Evolutionary conservation across 768 basidiomycete genomes (phyloP).

Genomic region (Suillus spraguei): DNA sequence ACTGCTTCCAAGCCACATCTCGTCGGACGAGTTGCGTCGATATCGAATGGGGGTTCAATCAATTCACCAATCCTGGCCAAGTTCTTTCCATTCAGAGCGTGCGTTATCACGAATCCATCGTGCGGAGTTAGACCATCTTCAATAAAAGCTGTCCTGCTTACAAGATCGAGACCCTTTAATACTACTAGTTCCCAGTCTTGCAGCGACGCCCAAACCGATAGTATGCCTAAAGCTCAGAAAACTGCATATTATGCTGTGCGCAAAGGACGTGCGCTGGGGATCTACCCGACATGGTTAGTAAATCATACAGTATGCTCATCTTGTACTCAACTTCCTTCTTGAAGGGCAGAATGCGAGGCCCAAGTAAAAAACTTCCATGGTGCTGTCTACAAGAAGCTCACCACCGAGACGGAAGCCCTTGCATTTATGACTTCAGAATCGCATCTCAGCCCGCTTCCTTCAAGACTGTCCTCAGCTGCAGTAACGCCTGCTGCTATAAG

Average conservation of each 20-base stretch:
- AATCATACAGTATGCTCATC: background rate
- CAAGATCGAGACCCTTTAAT: constrained; percentile 2
- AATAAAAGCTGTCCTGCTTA: background rate
- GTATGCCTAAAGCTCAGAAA: constrained; percentile 44
- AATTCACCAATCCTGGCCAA: constrained; percentile 13
- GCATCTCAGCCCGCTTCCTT: constrained; percentile 12
- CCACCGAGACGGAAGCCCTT: constrained; percentile 55
- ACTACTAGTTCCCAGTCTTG: background rate
- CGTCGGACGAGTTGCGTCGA: background rate
- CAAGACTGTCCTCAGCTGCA: constrained; percentile 28
- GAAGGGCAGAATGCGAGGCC: constrained; percentile 70
- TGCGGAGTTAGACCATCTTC: background rate
- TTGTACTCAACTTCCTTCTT: constrained; percentile 1
- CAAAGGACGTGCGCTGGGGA: constrained; percentile 61
- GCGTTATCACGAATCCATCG: constrained; percentile 5
- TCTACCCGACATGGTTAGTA: constrained; percentile 72
- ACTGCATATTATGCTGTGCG: constrained; percentile 73
- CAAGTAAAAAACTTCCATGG: constrained; percentile 68
- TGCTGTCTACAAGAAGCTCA: constrained; percentile 72
- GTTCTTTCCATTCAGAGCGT: constrained; percentile 5
- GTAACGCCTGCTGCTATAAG: constrained; percentile 17
- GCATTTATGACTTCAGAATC: constrained; percentile 48
- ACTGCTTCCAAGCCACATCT: background rate
- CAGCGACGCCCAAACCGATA: background rate
- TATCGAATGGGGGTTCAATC: constrained; percentile 1